Evolutionary conservation across 2,329 filamentous ascomycete genomes (phyloP).

Genomic region (Penicillium crustosum): DNA sequence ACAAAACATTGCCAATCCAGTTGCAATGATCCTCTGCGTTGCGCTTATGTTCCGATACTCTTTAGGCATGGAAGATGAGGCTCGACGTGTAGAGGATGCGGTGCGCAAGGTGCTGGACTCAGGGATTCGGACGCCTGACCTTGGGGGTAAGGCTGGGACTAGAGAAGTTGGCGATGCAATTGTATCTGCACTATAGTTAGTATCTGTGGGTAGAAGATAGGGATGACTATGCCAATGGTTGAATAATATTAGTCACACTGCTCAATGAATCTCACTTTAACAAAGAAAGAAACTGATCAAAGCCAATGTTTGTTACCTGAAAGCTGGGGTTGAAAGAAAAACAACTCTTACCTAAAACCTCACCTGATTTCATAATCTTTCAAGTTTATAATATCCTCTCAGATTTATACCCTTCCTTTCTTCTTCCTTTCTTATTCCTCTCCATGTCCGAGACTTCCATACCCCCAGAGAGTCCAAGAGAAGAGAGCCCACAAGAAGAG

Average conservation of each 20-base stretch:
- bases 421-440: neutral
- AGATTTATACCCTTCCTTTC: neutral
- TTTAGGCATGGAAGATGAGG: conserved; percentile 71
- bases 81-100: conserved; percentile 73
- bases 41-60: conserved; percentile 95
- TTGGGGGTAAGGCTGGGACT: conserved; percentile 71
- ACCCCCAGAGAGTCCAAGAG: neutral
- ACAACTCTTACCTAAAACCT: neutral
- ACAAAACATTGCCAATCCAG: conserved; percentile 80
- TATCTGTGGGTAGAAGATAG: conserved; percentile 30
- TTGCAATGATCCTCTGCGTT: conserved; percentile 84
- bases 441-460: neutral
- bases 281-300: neutral
- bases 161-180: conserved; percentile 74
- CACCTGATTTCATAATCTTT: neutral
- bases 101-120: conserved; percentile 73
- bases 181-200: conserved; percentile 60
- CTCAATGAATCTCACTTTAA: neutral
- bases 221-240: conserved; percentile 1
- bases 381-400: neutral
- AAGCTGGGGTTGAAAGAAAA: neutral
- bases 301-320: conserved; percentile 8
- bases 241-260: neutral
- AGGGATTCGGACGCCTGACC: conserved; percentile 74
- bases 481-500: neutral